Conservation (phyloP, 2,329 filamentous ascomycete species). For the Ramichloridium luteum region DNA sequence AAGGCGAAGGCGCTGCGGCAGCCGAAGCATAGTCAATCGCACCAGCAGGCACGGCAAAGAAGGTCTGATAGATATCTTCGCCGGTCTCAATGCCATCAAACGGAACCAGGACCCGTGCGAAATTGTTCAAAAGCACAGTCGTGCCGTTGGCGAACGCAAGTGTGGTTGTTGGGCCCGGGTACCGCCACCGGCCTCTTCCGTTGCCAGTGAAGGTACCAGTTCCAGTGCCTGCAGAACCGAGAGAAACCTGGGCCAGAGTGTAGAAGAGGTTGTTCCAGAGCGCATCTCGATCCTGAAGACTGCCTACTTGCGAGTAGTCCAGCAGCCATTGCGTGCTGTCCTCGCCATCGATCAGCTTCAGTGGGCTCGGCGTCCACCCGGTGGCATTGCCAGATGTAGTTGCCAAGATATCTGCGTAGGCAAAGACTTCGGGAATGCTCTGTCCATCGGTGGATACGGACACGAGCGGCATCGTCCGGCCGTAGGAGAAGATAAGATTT, state of each 20-base stretch:
- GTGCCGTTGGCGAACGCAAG: constrained; percentile 36
- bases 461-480: constrained; percentile 39
- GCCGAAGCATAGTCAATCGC: constrained; percentile 13
- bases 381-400: constrained; percentile 29
- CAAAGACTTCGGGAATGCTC: constrained; percentile 46
- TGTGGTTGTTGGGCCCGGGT: constrained; percentile 33
- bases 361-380: constrained; percentile 33
- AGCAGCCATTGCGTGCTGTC: constrained; percentile 40
- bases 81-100: constrained; percentile 33
- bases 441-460: constrained; percentile 50
- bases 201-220: constrained; percentile 35
- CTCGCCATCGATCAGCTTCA: constrained; percentile 46
- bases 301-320: constrained; percentile 35
- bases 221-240: constrained; percentile 29
- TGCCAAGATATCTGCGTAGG: constrained; percentile 36
- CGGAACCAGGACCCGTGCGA: constrained; percentile 29
- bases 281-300: constrained; percentile 45
- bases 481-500: constrained; percentile 39
- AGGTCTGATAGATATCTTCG: constrained; percentile 30
- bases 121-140: constrained; percentile 29
- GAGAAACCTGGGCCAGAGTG: constrained; percentile 31
- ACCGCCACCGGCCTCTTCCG: constrained; percentile 32
- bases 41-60: constrained; percentile 15
- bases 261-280: constrained; percentile 43
- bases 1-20: constrained; percentile 8